Base-by-base conservation (phyloP, 495 filamentous ascomycete genomes). In the Achaetomiella virescens region DNA sequence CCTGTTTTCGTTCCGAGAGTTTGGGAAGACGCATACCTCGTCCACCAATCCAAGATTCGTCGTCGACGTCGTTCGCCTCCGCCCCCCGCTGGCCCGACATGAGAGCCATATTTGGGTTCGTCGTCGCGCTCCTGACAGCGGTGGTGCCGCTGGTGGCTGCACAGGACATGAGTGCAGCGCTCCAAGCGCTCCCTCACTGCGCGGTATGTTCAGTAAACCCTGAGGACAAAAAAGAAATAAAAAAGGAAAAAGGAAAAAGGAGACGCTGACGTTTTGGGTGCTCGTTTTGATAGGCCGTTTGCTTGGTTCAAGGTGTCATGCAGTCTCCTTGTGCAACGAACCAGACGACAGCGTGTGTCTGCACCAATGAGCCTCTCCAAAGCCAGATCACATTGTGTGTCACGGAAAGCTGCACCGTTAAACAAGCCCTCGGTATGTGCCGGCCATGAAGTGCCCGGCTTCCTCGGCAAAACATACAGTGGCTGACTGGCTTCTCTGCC, bases 121-220 rank as follows among this genome's bases (percentile, higher is more conserved):
- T 36, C 17, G 12, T 49, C 36, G 45, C 20, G 25, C 45, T 55
- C 2, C 17, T 49, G 20, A 15, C 45, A 45, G 45, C 53, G 1
- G 53, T 36, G 53, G 44, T 55, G 53, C 36, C 53, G 45, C 8
- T 42, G 42, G 52, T 18, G 33, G 0, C 52, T 1, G 31, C 52
- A 2, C 38, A 43, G 20, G 41, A 40, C 15, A 22, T 17, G 25
- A 6, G 10, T 15, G 38, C 25, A 9, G 27, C 29, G 14, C 52
- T 47, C 21, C 35, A 46, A 20, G 36, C 35, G 6, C 24, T 48
- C 6, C 53, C 53, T 25, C 1, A 6, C 2, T 55, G 53, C 25
- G 53, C 53, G 44, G 53, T 55, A 49, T 35, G 53, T 49, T n/a
- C 4, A 4, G 33, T 5, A 11, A 25, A 17, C 11, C 9, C 8